Conservation (phyloP, 2,329 filamentous ascomycete genomes). For the Alternaria hordeiaustralica region DNA sequence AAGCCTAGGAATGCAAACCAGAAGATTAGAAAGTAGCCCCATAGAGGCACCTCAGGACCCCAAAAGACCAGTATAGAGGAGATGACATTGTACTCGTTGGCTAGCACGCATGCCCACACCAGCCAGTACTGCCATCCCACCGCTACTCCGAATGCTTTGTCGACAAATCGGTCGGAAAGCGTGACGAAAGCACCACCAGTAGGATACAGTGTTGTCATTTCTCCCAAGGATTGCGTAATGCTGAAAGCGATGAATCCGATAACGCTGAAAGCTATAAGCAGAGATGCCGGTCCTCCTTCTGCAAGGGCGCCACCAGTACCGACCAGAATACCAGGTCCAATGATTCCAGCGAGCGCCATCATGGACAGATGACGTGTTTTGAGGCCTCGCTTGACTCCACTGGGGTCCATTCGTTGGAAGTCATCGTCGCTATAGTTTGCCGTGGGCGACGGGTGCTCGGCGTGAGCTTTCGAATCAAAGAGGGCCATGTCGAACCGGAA, state of each 20-base stretch:
- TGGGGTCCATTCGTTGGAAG: constrained; percentile 57
- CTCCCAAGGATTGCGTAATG: constrained; percentile 76
- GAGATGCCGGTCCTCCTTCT: constrained; percentile 72
- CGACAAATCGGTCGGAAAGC: constrained; percentile 68
- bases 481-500: constrained; percentile 22
- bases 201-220: constrained; percentile 76
- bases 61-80: constrained; percentile 71
- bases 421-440: constrained; percentile 34
- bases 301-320: constrained; percentile 73
- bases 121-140: constrained; percentile 51
- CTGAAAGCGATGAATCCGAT: constrained; percentile 71
- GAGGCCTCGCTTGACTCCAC: constrained; percentile 72
- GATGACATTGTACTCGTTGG: constrained; percentile 75
- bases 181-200: constrained; percentile 75
- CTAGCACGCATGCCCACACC: constrained; percentile 69
- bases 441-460: constrained; percentile 24
- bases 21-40: constrained; percentile 52
- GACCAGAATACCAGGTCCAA: constrained; percentile 74
- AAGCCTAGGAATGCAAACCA: constrained; percentile 49
- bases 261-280: constrained; percentile 77
- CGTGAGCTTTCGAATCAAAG: constrained; percentile 26
- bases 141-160: constrained; percentile 32
- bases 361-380: constrained; percentile 73
- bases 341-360: constrained; percentile 58
- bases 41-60: constrained; percentile 59